Evolutionary conservation across 345 rosid species (phyloP).

Genomic region (Syzygium aromaticum): DNA sequence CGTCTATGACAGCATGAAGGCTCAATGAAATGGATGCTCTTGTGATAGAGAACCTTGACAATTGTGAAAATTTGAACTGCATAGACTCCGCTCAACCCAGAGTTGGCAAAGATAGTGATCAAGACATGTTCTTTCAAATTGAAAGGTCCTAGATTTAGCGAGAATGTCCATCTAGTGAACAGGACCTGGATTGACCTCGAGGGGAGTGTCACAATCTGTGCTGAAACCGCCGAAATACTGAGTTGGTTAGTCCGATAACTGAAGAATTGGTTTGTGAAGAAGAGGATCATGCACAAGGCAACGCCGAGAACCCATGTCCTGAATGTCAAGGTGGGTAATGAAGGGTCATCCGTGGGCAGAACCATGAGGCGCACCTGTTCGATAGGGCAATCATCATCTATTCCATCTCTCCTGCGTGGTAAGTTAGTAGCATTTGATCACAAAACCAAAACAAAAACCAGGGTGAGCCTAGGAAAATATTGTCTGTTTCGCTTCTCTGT

Average conservation of each 20-base stretch:
- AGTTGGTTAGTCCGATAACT: constrained; percentile 35
- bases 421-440: not conserved
- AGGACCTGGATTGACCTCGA: constrained; percentile 19
- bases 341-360: constrained; percentile 43
- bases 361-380: constrained; percentile 55
- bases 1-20: constrained; percentile 18
- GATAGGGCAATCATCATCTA: constrained; percentile 41
- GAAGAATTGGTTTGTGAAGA: constrained; percentile 51
- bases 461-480: not conserved
- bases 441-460: not conserved
- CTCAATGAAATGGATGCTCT: constrained; percentile 3
- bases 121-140: constrained; percentile 45
- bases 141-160: constrained; percentile 46
- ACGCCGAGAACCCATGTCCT: constrained; percentile 53
- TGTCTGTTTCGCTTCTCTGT: not conserved
- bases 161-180: constrained; percentile 22
- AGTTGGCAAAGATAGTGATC: constrained; percentile 46
- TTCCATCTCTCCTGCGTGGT: constrained; percentile 10
- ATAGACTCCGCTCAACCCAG: constrained; percentile 33
- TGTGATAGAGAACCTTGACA: constrained; percentile 42
- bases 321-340: constrained; percentile 34
- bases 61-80: constrained; percentile 30
- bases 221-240: constrained; percentile 19
- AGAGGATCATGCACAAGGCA: constrained; percentile 25
- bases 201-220: constrained; percentile 40